Conservation (phyloP, 225 moss, liverwort and hornwort species). For the Pseudoscleropodium purum region DNA sequence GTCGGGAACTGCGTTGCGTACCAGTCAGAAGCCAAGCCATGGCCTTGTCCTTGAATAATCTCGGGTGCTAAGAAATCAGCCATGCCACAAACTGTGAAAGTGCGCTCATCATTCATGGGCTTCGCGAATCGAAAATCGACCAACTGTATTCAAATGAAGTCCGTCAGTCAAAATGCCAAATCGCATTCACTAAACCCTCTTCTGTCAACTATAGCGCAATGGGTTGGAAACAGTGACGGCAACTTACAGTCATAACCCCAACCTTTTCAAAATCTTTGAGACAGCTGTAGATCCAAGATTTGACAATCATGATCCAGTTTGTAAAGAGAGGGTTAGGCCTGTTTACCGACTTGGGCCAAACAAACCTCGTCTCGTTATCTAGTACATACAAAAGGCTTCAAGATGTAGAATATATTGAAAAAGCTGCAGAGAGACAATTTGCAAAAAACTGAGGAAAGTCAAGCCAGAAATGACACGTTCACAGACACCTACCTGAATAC, state of each 20-base stretch:
- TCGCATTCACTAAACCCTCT: neutral
- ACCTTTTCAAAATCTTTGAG: neutral
- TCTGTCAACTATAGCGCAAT: neutral
- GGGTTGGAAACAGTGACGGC: neutral
- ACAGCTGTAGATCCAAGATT: neutral
- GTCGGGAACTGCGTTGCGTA: neutral
- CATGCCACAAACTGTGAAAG: conserved; percentile 61
- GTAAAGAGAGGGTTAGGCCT: neutral
- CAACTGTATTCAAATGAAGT: conserved; percentile 5
- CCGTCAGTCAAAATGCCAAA: neutral
- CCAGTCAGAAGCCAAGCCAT: conserved; percentile 59
- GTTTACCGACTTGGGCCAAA: neutral
- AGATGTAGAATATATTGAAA: neutral
- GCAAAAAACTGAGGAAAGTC: neutral
- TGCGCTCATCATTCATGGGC: conserved; percentile 33
- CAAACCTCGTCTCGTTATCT: neutral
- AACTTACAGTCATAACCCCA: neutral
- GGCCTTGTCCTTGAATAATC: conserved; percentile 45
- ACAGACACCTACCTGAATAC: conserved; percentile 25
- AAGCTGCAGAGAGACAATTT: neutral
- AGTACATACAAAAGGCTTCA: neutral
- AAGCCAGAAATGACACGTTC: neutral
- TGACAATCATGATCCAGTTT: no score
- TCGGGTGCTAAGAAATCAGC: conserved; percentile 63
- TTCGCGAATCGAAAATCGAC: conserved; percentile 59